These are phyloP conservation scores for Mycena olivaceomarginata DNA, from an alignment of 768 basidiomycete genomes.

Conservation along the genomic window DNA sequence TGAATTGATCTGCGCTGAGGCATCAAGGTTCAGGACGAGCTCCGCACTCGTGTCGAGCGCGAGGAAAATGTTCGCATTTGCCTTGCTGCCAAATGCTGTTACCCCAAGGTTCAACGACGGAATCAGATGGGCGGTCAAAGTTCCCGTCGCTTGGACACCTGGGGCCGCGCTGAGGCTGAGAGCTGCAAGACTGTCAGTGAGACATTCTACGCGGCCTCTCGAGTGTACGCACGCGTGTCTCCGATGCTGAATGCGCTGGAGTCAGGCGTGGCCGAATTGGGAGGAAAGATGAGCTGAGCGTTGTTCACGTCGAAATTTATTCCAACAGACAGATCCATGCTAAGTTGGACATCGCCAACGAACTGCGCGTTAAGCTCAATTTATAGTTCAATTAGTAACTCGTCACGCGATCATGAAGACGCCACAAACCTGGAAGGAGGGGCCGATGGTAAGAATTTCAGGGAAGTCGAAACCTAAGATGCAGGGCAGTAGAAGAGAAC, in stretches of 20 bases:
- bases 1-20: background rate
- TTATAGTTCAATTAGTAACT: background rate
- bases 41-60: background rate
- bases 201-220: too few species aligned
- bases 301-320: constrained; percentile 25
- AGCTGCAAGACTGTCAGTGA: constrained; percentile 40
- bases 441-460: constrained; percentile 65
- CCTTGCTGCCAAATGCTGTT: background rate
- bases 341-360: constrained; percentile 22
- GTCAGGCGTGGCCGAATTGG: background rate
- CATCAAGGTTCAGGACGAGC: background rate
- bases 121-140: background rate
- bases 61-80: background rate
- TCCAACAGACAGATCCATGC: constrained; percentile 26
- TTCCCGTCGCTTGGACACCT: constrained; percentile 48
- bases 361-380: constrained; percentile 14
- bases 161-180: constrained; percentile 46
- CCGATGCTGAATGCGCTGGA: constrained; percentile 29
- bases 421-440: constrained; percentile 6
- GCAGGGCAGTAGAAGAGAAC: too few species aligned
- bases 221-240: constrained; percentile 25
- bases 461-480: constrained; percentile 63
- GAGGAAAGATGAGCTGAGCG: constrained; percentile 35
- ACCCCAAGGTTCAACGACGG: background rate
- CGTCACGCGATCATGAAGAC: background rate